These are phyloP conservation scores for Morella rubra DNA, from an alignment of 306 rosid genomes.

Conservation along the genomic window DNA sequence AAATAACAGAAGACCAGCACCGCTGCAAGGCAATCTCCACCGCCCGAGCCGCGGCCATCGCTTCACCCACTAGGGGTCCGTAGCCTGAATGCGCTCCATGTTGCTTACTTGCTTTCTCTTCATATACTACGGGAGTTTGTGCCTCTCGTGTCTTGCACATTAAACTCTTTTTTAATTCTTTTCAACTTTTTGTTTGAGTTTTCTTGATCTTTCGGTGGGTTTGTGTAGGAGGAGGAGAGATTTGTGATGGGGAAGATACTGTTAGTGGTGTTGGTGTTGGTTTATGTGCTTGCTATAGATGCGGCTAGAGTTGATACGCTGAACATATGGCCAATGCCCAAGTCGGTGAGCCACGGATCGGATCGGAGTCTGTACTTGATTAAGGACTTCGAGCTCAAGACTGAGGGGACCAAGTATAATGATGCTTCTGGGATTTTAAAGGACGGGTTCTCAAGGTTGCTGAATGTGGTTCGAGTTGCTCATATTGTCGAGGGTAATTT, in stretches of 20 bases:
- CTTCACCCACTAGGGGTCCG: too few relatives aligned
- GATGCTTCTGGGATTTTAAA: constrained; percentile 37
- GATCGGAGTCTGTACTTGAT: constrained; percentile 5
- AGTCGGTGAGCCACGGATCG: constrained; percentile 18
- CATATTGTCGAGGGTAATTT: constrained; percentile 20
- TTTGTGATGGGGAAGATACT: constrained; percentile 2
- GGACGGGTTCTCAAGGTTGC: constrained; percentile 37
- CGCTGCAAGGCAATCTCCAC: too few relatives aligned
- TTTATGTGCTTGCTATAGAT: constrained; percentile 1
- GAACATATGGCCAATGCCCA: constrained; percentile 43
- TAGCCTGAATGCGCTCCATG: too few relatives aligned
- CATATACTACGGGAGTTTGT: too few relatives aligned
- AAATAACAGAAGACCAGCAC: too few relatives aligned
- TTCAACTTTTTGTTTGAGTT: too few relatives aligned
- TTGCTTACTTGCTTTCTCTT: too few relatives aligned
- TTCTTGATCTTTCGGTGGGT: background rate
- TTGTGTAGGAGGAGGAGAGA: background rate
- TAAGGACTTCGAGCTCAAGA: constrained; percentile 28
- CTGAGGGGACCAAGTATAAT: constrained; percentile 25
- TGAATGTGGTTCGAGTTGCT: constrained; percentile 13
- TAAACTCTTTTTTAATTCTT: too few relatives aligned
- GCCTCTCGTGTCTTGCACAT: too few relatives aligned
- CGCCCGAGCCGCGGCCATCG: too few relatives aligned
- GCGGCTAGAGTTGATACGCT: background rate
- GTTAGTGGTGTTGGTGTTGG: background rate